phyloP scores from a whole-genome alignment of 148 eudicot genomes.

The Fagopyrum tataricum region DNA sequence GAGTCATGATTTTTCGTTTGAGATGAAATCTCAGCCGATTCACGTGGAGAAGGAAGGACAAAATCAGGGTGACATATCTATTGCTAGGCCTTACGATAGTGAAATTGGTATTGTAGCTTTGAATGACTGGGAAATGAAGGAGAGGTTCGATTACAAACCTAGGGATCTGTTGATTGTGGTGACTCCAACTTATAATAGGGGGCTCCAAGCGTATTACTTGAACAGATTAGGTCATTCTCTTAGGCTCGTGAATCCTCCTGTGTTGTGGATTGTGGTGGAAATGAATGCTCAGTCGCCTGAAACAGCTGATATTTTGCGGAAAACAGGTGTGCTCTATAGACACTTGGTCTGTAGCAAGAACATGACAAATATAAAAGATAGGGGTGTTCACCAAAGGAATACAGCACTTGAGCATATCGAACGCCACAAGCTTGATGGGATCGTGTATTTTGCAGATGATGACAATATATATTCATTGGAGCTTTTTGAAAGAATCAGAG shows the following conservation, averaged over 20 bases:
- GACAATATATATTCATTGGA: slow-evolving; percentile 81
- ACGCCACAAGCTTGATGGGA: slow-evolving; percentile 71
- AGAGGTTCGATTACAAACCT: slow-evolving; percentile 32
- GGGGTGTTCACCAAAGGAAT: slow-evolving; percentile 93
- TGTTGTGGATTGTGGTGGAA: slow-evolving; percentile 93
- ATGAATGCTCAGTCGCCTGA: slow-evolving; percentile 53
- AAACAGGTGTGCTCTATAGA: slow-evolving; percentile 67
- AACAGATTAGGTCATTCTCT: slow-evolving; percentile 71
- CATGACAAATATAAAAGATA: slow-evolving; percentile 59
- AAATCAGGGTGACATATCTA: background rate
- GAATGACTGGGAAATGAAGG: slow-evolving; percentile 19
- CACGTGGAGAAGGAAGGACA: slow-evolving; percentile 11
- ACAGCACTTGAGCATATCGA: slow-evolving; percentile 75
- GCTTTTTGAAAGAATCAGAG: slow-evolving; percentile 64
- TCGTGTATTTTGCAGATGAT: slow-evolving; percentile 95
- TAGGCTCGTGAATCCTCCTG: slow-evolving; percentile 61
- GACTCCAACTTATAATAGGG: slow-evolving; percentile 77
- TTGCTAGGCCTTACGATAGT: slow-evolving; percentile 4
- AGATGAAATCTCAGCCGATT: slow-evolving; percentile 19
- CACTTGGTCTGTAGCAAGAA: slow-evolving; percentile 71
- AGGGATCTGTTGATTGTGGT: slow-evolving; percentile 62
- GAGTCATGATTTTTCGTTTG: slow-evolving; percentile 39
- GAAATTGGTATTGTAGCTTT: slow-evolving; percentile 20
- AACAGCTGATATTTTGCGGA: slow-evolving; percentile 67
- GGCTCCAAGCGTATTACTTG: slow-evolving; percentile 61